Conservation (phyloP, 1,284 basidiomycete species). For the Trichosporon sp. region DNA sequence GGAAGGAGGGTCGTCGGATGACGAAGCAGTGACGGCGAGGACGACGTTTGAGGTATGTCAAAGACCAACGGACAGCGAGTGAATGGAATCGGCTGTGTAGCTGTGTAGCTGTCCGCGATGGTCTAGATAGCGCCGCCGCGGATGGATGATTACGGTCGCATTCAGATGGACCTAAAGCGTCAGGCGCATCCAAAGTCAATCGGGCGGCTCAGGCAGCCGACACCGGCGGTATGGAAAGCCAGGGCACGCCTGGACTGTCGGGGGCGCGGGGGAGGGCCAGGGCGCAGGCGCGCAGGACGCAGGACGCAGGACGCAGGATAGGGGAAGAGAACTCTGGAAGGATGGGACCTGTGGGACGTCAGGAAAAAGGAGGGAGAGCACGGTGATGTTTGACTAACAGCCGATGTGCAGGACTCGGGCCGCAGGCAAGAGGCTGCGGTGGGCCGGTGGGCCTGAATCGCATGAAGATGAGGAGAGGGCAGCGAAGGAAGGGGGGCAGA, state of each 20-base stretch:
- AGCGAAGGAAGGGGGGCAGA: not conserved
- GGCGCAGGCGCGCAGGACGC: not conserved
- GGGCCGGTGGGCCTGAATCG: too few species aligned
- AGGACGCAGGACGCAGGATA: not conserved
- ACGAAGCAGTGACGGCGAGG: not conserved
- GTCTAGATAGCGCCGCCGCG: conserved; percentile 5
- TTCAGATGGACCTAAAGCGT: not conserved
- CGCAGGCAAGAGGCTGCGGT: too few species aligned
- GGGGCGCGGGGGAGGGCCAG: not conserved
- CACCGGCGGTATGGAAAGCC: not conserved
- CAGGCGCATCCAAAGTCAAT: conserved; percentile 1
- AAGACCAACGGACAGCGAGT: not conserved
- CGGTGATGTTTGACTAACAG: not conserved
- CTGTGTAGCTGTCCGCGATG: not conserved
- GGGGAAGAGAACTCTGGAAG: conserved; percentile 4
- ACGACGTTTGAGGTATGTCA: not conserved
- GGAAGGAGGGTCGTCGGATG: not conserved
- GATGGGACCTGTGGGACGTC: not conserved
- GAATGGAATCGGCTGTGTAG: not conserved
- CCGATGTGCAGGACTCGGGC: not conserved
- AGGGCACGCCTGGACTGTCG: not conserved
- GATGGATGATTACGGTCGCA: not conserved
- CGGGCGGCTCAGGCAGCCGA: not conserved
- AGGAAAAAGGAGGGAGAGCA: not conserved
- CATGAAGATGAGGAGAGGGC: not conserved